These are phyloP conservation scores for Calonectria fujianensis DNA, from an alignment of 2,329 filamentous ascomycete genomes.

Conservation along the genomic window DNA sequence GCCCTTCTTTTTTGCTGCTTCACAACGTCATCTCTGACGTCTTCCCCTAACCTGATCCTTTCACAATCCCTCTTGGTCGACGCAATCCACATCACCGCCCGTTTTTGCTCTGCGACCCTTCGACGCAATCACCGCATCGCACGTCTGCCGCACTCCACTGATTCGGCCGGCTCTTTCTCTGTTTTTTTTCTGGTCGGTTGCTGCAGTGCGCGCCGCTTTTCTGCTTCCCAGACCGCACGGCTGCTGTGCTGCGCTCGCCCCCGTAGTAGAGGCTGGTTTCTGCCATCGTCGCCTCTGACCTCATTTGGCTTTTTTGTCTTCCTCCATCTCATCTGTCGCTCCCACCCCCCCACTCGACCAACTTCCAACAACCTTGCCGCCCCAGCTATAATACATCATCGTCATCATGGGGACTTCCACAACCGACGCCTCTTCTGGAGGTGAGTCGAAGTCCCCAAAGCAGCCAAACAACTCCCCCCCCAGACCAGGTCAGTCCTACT, in stretches of 20 bases:
- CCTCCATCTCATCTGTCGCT: slow-evolving; percentile 53
- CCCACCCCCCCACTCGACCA: slow-evolving; percentile 56
- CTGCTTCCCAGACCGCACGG: slow-evolving; percentile 42
- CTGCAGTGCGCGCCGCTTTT: slow-evolving; percentile 38
- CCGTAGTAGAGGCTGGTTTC: slow-evolving; percentile 48
- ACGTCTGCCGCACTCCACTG: slow-evolving; percentile 52
- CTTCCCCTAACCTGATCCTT: slow-evolving; percentile 63
- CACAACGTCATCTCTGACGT: slow-evolving; percentile 71
- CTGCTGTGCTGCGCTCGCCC: slow-evolving; percentile 49
- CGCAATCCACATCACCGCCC: slow-evolving; percentile 57
- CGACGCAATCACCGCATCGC: slow-evolving; percentile 48
- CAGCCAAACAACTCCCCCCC: slow-evolving; percentile 65
- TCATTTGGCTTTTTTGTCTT: slow-evolving; percentile 61
- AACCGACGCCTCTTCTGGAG: slow-evolving; percentile 62
- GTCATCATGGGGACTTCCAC: slow-evolving; percentile 70
- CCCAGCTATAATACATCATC: slow-evolving; percentile 66
- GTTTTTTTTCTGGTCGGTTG: slow-evolving; percentile 24
- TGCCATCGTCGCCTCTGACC: slow-evolving; percentile 61
- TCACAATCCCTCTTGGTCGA: slow-evolving; percentile 59
- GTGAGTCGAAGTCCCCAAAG: slow-evolving; percentile 70
- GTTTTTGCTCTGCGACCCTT: slow-evolving; percentile 48
- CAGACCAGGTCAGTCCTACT: slow-evolving; percentile 64
- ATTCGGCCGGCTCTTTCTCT: slow-evolving; percentile 40
- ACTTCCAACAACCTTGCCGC: slow-evolving; percentile 54
- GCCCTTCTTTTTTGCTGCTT: slow-evolving; percentile 62